Percentiles rank a stretch among this genome's conserved stretches.
These are phyloP conservation scores for Epichloe coenophiala DNA, from an alignment of 2,329 filamentous ascomycete genomes.

Conservation along the genomic window DNA sequence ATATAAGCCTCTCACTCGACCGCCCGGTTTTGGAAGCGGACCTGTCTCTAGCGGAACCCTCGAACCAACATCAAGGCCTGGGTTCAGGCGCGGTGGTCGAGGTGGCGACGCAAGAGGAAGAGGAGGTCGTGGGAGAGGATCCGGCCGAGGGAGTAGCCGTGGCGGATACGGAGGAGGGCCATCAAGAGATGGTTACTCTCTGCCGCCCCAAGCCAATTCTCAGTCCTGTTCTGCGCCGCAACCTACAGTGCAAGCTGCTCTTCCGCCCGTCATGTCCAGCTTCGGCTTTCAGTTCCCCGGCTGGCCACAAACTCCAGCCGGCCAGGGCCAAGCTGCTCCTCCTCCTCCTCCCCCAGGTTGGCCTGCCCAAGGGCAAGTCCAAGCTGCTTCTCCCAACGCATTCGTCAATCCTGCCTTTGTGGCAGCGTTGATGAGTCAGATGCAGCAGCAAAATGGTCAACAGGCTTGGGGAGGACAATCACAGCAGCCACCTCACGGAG, in stretches of 20 bases:
- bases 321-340: slow-evolving; percentile 12
- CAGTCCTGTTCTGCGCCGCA: slow-evolving; percentile 16
- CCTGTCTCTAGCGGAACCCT: slow-evolving; percentile 27
- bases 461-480: slow-evolving; percentile 16
- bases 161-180: slow-evolving; percentile 14
- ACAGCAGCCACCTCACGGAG: slow-evolving; percentile 13
- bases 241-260: slow-evolving; percentile 4
- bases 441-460: slow-evolving; percentile 21
- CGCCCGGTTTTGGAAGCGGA: slow-evolving; percentile 45
- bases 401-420: slow-evolving; percentile 48
- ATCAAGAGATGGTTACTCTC: slow-evolving; percentile 26
- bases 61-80: slow-evolving; percentile 19
- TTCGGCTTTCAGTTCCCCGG: slow-evolving; percentile 31
- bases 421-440: slow-evolving; percentile 32
- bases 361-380: slow-evolving; percentile 10
- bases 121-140: slow-evolving; percentile 27
- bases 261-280: slow-evolving; percentile 15
- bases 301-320: slow-evolving; percentile 23
- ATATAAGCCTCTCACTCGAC: slow-evolving; percentile 59
- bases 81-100: slow-evolving; percentile 27
- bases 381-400: slow-evolving; percentile 23
- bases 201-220: slow-evolving; percentile 19
- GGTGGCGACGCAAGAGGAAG: slow-evolving; percentile 25
- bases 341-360: slow-evolving; percentile 23
- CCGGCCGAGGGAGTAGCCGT: slow-evolving; percentile 27